A percentile compares a stretch with the other conserved stretches of the same genome.
These are phyloP conservation scores for Trichothecium sympodiale DNA, from an alignment of 2,329 filamentous ascomycete genomes.

Conservation along the genomic window DNA sequence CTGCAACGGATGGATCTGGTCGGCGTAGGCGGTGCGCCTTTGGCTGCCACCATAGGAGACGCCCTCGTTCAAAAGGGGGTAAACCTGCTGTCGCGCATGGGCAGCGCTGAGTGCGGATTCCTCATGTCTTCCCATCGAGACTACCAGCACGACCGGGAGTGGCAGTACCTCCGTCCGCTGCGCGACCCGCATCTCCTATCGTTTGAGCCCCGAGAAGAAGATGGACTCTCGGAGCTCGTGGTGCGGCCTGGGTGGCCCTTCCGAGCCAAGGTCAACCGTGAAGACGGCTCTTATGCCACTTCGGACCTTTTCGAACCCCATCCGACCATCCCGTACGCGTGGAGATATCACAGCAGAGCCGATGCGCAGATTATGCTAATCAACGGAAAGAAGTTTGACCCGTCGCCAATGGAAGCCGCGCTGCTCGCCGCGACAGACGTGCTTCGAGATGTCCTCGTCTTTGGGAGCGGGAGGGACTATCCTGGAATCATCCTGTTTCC, in stretches of 20 bases:
- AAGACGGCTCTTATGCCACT: constrained; percentile 51
- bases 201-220: constrained; percentile 33
- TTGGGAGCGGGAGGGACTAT: constrained; percentile 45
- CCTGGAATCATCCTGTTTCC: constrained; percentile 46
- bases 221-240: constrained; percentile 40
- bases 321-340: constrained; percentile 36
- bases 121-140: constrained; percentile 50
- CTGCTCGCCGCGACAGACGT: constrained; percentile 31
- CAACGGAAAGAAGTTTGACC: constrained; percentile 61
- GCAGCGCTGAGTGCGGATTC: constrained; percentile 57
- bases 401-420: constrained; percentile 45
- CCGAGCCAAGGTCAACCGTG: constrained; percentile 43
- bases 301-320: constrained; percentile 52
- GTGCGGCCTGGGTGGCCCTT: constrained; percentile 46
- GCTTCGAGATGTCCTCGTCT: constrained; percentile 46
- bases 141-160: constrained; percentile 41
- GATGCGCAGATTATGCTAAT: constrained; percentile 52
- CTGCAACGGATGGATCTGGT: constrained; percentile 47
- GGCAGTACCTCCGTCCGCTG: constrained; percentile 45
- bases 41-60: constrained; percentile 41
- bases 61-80: constrained; percentile 36
- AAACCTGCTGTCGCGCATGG: constrained; percentile 50
- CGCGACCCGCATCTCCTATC: constrained; percentile 18
- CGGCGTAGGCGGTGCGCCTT: constrained; percentile 51
- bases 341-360: constrained; percentile 50